Evolutionary conservation across 2,329 filamentous ascomycete genomes (phyloP).

Genomic region (Aspergillus floridensis): DNA sequence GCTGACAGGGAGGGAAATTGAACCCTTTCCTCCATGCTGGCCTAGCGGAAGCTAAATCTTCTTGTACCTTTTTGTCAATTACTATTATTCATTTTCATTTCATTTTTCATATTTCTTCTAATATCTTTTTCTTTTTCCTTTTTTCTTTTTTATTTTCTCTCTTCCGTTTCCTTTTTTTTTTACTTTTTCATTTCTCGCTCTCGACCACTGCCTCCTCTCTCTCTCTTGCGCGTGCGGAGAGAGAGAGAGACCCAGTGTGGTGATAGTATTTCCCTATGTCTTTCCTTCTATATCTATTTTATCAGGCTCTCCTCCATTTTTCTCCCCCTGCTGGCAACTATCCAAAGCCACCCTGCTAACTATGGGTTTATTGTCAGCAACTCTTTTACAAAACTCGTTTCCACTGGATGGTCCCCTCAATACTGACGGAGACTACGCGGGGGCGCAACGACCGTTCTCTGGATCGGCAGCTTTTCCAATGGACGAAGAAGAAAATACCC

Average conservation of each 20-base stretch:
- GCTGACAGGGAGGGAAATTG: constrained; percentile 19
- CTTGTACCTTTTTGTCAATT: constrained; percentile 15
- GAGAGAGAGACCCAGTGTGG: not conserved
- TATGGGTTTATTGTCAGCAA: constrained; percentile 24
- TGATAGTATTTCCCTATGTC: constrained; percentile 6
- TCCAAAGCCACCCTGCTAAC: constrained; percentile 23
- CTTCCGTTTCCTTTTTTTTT: constrained; percentile 12
- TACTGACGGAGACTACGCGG: constrained; percentile 42
- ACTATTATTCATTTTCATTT: constrained; percentile 19
- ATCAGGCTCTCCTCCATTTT: constrained; percentile 2
- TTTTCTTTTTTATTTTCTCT: constrained; percentile 25
- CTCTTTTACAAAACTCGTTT: constrained; percentile 37
- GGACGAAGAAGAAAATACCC: constrained; percentile 48
- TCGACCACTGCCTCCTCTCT: not conserved
- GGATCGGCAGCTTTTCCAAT: constrained; percentile 34
- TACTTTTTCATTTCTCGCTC: too few species aligned
- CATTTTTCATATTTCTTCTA: constrained; percentile 21
- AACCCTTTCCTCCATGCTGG: constrained; percentile 20
- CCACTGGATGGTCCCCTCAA: constrained; percentile 39
- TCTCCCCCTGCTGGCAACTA: not conserved
- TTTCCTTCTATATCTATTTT: constrained; percentile 26
- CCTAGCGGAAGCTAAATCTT: constrained; percentile 15
- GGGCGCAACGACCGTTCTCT: constrained; percentile 34
- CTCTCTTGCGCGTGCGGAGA: not conserved
- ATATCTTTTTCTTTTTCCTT: constrained; percentile 3